Conservation (phyloP, 345 rosid species). For the Barbarea vulgaris region DNA sequence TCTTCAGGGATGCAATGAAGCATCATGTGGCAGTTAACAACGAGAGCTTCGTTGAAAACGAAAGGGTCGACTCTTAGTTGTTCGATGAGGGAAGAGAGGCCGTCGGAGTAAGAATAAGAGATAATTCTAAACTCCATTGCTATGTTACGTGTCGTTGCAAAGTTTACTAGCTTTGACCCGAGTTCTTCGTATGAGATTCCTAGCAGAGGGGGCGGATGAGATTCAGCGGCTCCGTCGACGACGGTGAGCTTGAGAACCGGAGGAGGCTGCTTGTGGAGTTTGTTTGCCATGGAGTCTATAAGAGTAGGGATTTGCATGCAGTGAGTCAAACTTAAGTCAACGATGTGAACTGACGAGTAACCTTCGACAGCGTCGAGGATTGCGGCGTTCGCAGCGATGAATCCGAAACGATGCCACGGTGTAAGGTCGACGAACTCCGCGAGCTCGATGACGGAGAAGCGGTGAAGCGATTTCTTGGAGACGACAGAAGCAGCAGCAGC, state of each 20-base stretch:
- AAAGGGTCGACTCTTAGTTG: conserved; percentile 61
- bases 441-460: conserved; percentile 76
- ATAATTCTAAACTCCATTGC: conserved; percentile 61
- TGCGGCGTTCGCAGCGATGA: conserved; percentile 82
- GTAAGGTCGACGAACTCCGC: conserved; percentile 86
- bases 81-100: conserved; percentile 66
- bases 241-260: conserved; percentile 78
- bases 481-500: conserved; percentile 31
- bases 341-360: conserved; percentile 68
- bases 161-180: conserved; percentile 66
- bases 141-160: conserved; percentile 73
- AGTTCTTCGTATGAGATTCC: conserved; percentile 68
- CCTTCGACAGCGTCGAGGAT: conserved; percentile 80
- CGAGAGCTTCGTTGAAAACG: conserved; percentile 63
- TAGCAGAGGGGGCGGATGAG: conserved; percentile 61
- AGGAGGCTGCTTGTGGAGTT: conserved; percentile 48
- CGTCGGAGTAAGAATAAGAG: conserved; percentile 62
- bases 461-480: conserved; percentile 45
- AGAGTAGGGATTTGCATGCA: conserved; percentile 99
- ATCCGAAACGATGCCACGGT: conserved; percentile 97
- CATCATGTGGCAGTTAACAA: conserved; percentile 87
- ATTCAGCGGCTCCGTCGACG: conserved; percentile 41
- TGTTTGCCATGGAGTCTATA: conserved; percentile 66
- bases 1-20: conserved; percentile 83
- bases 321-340: conserved; percentile 79